Evolutionary conservation across 208 protist genomes (phyloP), one percentile per base, ranked within the genome.

Genomic region (Tritrichomonas foetus): DNA sequence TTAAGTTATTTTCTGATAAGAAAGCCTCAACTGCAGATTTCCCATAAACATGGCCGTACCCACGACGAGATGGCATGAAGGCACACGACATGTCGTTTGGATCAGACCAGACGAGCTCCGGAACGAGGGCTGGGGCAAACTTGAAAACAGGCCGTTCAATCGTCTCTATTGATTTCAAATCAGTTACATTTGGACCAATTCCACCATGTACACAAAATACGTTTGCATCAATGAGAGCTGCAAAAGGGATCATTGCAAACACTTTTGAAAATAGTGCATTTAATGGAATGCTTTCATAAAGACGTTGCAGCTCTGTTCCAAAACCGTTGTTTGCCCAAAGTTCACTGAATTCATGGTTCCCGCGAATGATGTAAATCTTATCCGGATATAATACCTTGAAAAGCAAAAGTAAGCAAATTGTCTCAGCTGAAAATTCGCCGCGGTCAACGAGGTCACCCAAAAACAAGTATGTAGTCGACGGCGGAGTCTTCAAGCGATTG

Each of bases 281-380:
- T n/a, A n/a, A n/a, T n/a, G n/a, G n/a, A n/a, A n/a, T n/a, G n/a
- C n/a, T n/a, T n/a, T n/a, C 69, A n/a, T 75, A 75, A 44, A 75
- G 36, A 13, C 33, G 41, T 41, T 75, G 69, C 20, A 75, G 36
- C 44, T 75, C 69, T 33, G 69, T 13, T 47, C 36, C 33, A 75
- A 75, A 75, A 44, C 69, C 69, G 16, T 36, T 16, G 36, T 75
- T 36, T 44, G 69, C 20, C 33, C 69, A 75, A 13, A 75, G 36
- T 75, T 75, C 69, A 20, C 44, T 75, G 33, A 75, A 75, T n/a
- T 75, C 69, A n/a, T 75, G 69, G n/a, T 75, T 75, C 44, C 69
- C 69, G 13, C 69, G 13, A 36, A 75, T 75, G 33, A 72, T 75
- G 41, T 44, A 75, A 75, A 75, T 36, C 5, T 75, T 27, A 20